Evolutionary conservation across 169 alveolate species (phyloP), one percentile per base, ranked within the genome.

Genomic region (Cyclospora cayetanensis): DNA sequence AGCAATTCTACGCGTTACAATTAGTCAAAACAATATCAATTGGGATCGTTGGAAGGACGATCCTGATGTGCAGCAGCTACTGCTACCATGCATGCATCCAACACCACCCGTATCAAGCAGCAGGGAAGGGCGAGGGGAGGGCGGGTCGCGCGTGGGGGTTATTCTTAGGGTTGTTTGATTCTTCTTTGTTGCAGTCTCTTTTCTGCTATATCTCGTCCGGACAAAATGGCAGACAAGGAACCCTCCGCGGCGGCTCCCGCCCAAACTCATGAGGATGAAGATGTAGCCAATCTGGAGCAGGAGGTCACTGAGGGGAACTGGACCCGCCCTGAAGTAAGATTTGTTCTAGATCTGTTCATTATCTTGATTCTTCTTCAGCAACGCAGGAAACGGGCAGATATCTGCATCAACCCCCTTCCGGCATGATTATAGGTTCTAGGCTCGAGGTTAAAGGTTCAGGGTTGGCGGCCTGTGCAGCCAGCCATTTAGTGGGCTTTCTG

Each of bases 291-390:
- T 39, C 96, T 95, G 5, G 96, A 94, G 63, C 95, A 94, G 35
- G 96, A 94, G 53, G 82, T 94, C 18, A 92, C 95, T 0, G 95
- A 93, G 65, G 96, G 96, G 39, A 91, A 93, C 94, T 94, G 96
- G 96, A 94, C 92, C 55, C 91, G 95, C 42, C 95, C 96, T 5
- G 94, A 92, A 37, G 94, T 92, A 5, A 3, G 25, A 18, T 18
- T 9, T 50, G 25, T 18, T 9, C 9, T 50, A 9, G 18, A 9
- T 50, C 60, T 18, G 25, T 50, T 9, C 25, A 9, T 50, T 9
- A 50, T 9, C 9, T 18, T 9, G 9, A 18, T 50, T 11, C 60
- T 9, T 50, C 9, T 18, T 11, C 60, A 50, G 60, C 60, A 50
- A n/a, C n/a, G n/a, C n/a, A n/a, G n/a, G n/a, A n/a, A n/a, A n/a